Percentiles rank a stretch among this genome's conserved stretches.
These are phyloP conservation scores for Pterula multifida DNA, from an alignment of 1,284 basidiomycete species.

Conservation along the genomic window DNA sequence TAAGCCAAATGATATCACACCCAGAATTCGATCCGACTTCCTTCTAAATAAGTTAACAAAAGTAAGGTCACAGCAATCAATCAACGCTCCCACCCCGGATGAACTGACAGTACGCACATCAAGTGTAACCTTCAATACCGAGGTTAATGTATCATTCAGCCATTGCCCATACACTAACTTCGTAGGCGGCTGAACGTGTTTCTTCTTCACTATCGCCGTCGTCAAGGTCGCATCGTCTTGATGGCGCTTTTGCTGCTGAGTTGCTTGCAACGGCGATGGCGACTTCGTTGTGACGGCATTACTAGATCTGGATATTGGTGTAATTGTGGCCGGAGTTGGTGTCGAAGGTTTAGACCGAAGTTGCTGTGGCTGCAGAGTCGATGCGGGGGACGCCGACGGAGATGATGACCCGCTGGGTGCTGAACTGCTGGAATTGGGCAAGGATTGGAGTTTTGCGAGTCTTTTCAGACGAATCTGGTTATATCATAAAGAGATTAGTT, in stretches of 20 bases:
- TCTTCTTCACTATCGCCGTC: conserved; percentile 32
- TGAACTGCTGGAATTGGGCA: conserved; percentile 22
- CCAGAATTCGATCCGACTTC: conserved; percentile 56
- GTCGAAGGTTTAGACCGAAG: not conserved
- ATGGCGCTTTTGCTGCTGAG: conserved; percentile 20
- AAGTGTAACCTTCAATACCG: conserved; percentile 71
- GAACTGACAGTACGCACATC: conserved; percentile 36
- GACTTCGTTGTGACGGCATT: conserved; percentile 10
- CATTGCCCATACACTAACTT: conserved; percentile 52
- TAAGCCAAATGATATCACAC: conserved; percentile 78
- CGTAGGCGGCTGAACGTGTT: conserved; percentile 22
- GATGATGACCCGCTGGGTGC: conserved; percentile 15
- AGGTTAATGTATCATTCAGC: conserved; percentile 61
- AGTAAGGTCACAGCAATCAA: conserved; percentile 8
- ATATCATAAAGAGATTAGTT: not conserved
- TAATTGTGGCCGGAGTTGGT: conserved; percentile 7
- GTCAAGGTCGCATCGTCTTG: conserved; percentile 18
- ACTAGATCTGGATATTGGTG: not conserved
- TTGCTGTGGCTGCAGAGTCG: conserved; percentile 9
- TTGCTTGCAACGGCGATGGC: conserved; percentile 21
- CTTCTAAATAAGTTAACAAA: conserved; percentile 30
- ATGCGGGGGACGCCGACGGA: conserved; percentile 10
- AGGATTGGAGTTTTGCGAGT: conserved; percentile 61
- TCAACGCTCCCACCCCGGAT: not conserved
- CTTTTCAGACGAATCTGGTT: conserved; percentile 79